Evolutionary conservation across 2,329 filamentous ascomycete genomes (phyloP), one percentile per base, ranked within the genome.

Genomic region (Paecilomyces sp.): DNA sequence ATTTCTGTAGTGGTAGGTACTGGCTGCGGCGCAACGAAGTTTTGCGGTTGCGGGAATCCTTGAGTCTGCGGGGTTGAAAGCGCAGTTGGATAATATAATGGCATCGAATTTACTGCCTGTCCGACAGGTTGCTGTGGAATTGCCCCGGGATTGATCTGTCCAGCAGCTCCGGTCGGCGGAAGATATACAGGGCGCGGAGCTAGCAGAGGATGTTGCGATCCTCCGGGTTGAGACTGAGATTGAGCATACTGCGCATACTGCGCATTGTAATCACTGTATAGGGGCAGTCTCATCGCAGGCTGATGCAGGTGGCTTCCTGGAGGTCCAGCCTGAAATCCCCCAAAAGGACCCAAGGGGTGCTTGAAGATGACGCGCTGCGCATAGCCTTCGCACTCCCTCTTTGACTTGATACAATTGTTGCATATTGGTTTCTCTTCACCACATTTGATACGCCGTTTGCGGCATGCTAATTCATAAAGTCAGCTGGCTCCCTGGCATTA

Each of bases 371-470:
- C 71, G 25, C 74, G 72, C 62, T 74, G 75, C 9, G 70, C 71
- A 65, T 78, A 78, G 31, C 76, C 76, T 60, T 78, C 75, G 64
- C 77, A 79, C 33, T 76, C 72, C 55, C 77, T 70, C 63, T 76
- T 79, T 34, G 77, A 78, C 62, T 79, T 79, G 63, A 76, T 70
- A 64, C 77, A 79, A 63, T 79, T 78, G 61, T 72, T 75, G 68
- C 77, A 79, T 53, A 73, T 73, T 13, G 77, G 77, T 60, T 78
- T 79, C 68, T 91, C 90, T 74, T 97, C 94, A 63, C 94, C 94
- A 74, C 94, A 99, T 77, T 97, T 99, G 76, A 99, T 97, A 63
- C 94, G 89, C 57, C 94, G 88, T 76, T 90, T 93, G 64, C 94
- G 89, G 77, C 94, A 99, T 60, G 94, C 90, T 92, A 64, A 28